Base-by-base conservation (phyloP, 2,329 filamentous ascomycete genomes). In the Dactylellina haptotyla region DNA sequence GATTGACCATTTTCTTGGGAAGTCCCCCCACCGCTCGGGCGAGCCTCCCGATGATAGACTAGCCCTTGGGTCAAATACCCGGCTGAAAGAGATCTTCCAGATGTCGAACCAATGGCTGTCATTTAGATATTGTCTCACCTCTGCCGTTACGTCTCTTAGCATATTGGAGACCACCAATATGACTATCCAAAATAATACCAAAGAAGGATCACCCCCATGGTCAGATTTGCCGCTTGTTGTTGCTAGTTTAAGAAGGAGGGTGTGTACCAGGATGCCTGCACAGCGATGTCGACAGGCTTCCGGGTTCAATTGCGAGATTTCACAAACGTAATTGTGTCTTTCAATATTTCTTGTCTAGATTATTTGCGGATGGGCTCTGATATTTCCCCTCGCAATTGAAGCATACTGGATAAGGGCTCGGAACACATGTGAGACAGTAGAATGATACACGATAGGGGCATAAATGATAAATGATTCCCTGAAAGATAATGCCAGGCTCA, bases 201-300 rank as follows among this genome's bases (percentile, higher is more conserved):
- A 46, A 54, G 34, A 62, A 50, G 46, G 54, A 73, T 73, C 69
- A 73, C 54, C 61, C n/a, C n/a, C 61, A 46, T 66, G 69, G 39
- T 28, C 61, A 59, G 59, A 61, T 57, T 59, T 73, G 69, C 69
- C 69, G 69, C 61, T 66, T 73, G 69, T 59, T 65, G 48, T 61
- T 73, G 59, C 69, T 73, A 48, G 54, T 73, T 73, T 61, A 57
- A 73, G 69, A 73, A 73, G 69, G 69, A 73, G 69, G 69, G 41
- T 66, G 51, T 73, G 61, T 28, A 59, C 45, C 46, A 61, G 51
- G 50, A 53, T 57, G 30, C 41, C 39, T 58, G 48, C 26, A 63
- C 32, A 28, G 30, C 58, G 30, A 50, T 51, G 25, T 58, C 41
- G 46, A 65, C 59, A 59, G 28, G 34, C 54, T 41, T 45, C 46